Base-by-base conservation (phyloP, 2,329 filamentous ascomycete genomes). In the Trichothecium sympodiale region DNA sequence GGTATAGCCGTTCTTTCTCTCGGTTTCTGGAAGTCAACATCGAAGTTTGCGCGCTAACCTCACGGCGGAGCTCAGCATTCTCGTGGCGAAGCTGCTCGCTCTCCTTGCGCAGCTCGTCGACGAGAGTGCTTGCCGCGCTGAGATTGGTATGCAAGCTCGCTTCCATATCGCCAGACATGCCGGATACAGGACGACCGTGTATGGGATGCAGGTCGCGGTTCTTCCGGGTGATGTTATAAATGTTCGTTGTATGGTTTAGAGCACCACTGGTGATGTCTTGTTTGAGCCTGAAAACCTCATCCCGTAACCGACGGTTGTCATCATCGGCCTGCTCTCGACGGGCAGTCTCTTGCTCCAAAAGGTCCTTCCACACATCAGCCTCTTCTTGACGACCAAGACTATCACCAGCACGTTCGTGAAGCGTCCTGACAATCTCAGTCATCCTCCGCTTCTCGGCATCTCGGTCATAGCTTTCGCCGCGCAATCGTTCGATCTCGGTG, bases 1-100 rank as follows among this genome's bases (percentile, higher is more conserved):
- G 86, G 56, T 96, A 94, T 8, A 98, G 68, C 5, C 87, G 77
- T 54, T 96, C 88, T 53, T 94, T 93, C 54, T 98, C 91, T 17
- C 87, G 82, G 51, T 95, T 95, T 17, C 91, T 75, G 26, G 91
- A 96, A 1, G 89, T 95, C 25, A 98, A 71, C 86, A 98, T 96
- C 0, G 88, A 95, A 1, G 88, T 94, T 55, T 98, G 91, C 3
- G 91, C 91, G 41, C 88, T 86, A 20, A 96, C 83, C 56, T 96
- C 88, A 36, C 88, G 82, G 36, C 89, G 77, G 23, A 98, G 61
- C 54, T 95, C 89, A 3, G 86, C 85, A 49, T 95, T 96, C 51
- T 96, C 89, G 52, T 89, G 86, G 35, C 84, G 80, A 18, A 96
- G 64, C 46, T 93, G 81, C 42, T 86, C 81, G 38, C 71, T 71